phyloP scores from a whole-genome alignment of 345 rosid genomes.

The Gossypium australe region DNA sequence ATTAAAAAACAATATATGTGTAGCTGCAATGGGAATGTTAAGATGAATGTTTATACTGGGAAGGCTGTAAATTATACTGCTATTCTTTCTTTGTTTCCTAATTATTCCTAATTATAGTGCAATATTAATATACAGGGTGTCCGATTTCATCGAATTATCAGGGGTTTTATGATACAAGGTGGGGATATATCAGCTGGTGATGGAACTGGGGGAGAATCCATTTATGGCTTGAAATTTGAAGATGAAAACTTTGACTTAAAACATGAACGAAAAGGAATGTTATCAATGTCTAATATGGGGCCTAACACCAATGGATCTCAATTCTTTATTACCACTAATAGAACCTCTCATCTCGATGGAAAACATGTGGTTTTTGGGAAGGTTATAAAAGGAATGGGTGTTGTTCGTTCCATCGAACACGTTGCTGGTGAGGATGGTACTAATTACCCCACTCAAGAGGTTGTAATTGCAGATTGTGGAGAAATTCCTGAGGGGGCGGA shows the following conservation, averaged over 20 bases:
- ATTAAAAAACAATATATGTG: not conserved
- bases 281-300: conserved; percentile 91
- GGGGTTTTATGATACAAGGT: conserved; percentile 87
- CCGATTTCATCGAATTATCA: conserved; percentile 72
- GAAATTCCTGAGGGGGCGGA: conserved; percentile 68
- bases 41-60: not conserved
- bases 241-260: conserved; percentile 85
- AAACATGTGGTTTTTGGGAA: conserved; percentile 92
- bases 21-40: not conserved
- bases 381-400: conserved; percentile 90
- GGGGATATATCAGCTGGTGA: conserved; percentile 90
- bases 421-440: conserved; percentile 41
- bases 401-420: conserved; percentile 78
- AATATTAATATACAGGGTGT: conserved; percentile 47
- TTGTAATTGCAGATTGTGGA: conserved; percentile 67
- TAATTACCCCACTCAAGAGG: conserved; percentile 51
- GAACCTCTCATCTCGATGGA: conserved; percentile 79
- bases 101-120: conserved; percentile 13
- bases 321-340: conserved; percentile 86
- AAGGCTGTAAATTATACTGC: too few relatives aligned
- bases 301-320: conserved; percentile 91
- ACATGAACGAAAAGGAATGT: conserved; percentile 93
- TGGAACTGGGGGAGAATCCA: conserved; percentile 95
- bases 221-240: conserved; percentile 80
- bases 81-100: too few relatives aligned